A percentile compares a stretch with the other conserved stretches of the same genome.
Conservation (phyloP, 2,329 filamentous ascomycete species). For the Fusarium anthophilum region DNA sequence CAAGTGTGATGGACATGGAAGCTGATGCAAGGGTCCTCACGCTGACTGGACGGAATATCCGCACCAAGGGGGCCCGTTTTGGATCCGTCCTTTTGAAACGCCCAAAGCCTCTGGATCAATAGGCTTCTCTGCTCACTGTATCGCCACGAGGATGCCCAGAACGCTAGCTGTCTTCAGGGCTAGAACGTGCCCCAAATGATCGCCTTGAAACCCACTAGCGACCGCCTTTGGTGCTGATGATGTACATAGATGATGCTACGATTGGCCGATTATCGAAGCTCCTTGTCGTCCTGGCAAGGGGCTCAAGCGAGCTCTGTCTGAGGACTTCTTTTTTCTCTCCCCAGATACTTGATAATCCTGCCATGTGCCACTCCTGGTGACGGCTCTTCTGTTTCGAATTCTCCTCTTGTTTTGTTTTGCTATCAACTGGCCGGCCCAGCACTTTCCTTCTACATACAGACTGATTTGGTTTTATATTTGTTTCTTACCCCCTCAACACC, state of each 20-base stretch:
- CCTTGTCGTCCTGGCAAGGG: slow-evolving; percentile 24
- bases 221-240: slow-evolving; percentile 23
- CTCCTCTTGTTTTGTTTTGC: slow-evolving; percentile 30
- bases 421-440: slow-evolving; percentile 39
- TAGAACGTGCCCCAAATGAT: slow-evolving; percentile 29
- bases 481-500: slow-evolving; percentile 29
- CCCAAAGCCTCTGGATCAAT: slow-evolving; percentile 23
- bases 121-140: slow-evolving; percentile 2
- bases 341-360: slow-evolving; percentile 38
- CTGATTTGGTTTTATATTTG: slow-evolving; percentile 22
- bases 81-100: slow-evolving; percentile 33
- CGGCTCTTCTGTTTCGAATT: slow-evolving; percentile 36
- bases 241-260: slow-evolving; percentile 10
- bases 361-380: slow-evolving; percentile 36
- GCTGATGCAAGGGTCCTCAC: slow-evolving; percentile 26
- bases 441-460: slow-evolving; percentile 16
- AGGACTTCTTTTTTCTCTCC: slow-evolving; percentile 23
- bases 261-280: slow-evolving; percentile 14
- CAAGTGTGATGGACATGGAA: slow-evolving; percentile 27
- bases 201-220: slow-evolving; percentile 36
- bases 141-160: slow-evolving; percentile 24
- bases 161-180: slow-evolving; percentile 29
- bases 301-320: slow-evolving; percentile 37
- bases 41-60: slow-evolving; percentile 31
- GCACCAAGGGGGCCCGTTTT: slow-evolving; percentile 27